Evolutionary conservation across 176 grass and related monocot genomes (phyloP).

Genomic region (Echinochloa phyllopogon): DNA sequence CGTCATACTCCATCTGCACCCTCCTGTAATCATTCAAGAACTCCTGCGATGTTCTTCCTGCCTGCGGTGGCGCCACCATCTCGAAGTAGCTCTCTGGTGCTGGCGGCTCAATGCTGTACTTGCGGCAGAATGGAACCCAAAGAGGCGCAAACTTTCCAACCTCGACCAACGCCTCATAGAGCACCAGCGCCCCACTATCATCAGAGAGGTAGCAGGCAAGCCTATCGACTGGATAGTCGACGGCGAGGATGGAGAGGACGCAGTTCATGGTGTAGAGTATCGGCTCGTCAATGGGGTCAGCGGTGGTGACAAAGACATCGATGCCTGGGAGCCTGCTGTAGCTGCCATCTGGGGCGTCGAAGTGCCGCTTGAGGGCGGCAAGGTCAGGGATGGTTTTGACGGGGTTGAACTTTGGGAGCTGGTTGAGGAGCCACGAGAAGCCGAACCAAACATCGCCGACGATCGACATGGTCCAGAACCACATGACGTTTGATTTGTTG

Average conservation of each 20-base stretch:
- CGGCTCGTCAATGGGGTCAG: conserved; percentile 35
- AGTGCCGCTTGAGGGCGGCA: not conserved
- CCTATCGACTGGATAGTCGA: conserved; percentile 33
- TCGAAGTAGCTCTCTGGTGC: conserved; percentile 40
- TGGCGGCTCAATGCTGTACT: conserved; percentile 17
- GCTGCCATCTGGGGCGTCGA: not conserved
- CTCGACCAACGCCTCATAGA: conserved; percentile 29
- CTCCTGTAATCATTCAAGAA: conserved; percentile 36
- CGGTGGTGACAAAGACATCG: conserved; percentile 39
- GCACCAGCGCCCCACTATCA: conserved; percentile 24
- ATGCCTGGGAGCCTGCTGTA: conserved; percentile 34
- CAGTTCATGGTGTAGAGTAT: conserved; percentile 40
- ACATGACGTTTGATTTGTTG: conserved; percentile 33
- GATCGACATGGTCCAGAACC: conserved; percentile 40
- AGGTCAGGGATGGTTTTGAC: conserved; percentile 29
- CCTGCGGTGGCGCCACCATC: not conserved
- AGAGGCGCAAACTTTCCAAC: conserved; percentile 13
- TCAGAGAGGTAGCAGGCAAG: conserved; percentile 41
- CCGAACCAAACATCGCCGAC: conserved; percentile 31
- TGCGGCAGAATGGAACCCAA: conserved; percentile 43
- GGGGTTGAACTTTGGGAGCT: conserved; percentile 41
- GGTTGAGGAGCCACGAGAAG: conserved; percentile 40
- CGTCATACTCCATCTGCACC: conserved; percentile 40
- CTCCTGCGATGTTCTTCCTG: not conserved
- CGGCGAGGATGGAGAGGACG: conserved; percentile 38